These are phyloP conservation scores for Nyssa sinensis DNA, from an alignment of 148 eudicot species.

Conservation along the genomic window DNA sequence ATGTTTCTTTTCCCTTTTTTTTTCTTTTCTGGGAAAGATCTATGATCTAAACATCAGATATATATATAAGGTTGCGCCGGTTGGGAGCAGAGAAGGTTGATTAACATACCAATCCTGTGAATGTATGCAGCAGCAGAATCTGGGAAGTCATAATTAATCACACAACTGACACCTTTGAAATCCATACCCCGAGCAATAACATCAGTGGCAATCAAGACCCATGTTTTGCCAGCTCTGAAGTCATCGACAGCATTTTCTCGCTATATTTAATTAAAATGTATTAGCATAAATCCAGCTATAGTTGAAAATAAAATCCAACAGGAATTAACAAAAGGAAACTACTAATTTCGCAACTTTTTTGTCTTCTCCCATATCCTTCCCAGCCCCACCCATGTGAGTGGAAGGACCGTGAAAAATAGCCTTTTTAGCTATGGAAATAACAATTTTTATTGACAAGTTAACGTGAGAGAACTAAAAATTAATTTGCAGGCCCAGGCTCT, in stretches of 20 bases:
- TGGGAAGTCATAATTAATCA: slow-evolving; percentile 96
- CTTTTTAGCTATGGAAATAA: too few relatives aligned
- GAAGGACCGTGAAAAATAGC: too few relatives aligned
- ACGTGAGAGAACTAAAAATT: too few relatives aligned
- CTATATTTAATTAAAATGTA: slow-evolving; percentile 35
- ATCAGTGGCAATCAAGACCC: slow-evolving; percentile 96
- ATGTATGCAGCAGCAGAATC: slow-evolving; percentile 89
- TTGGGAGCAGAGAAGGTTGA: background rate
- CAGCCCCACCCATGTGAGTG: too few relatives aligned
- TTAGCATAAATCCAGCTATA: slow-evolving; percentile 4
- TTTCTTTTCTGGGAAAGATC: background rate
- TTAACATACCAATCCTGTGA: slow-evolving; percentile 83
- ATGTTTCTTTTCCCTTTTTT: too few relatives aligned
- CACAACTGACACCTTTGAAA: slow-evolving; percentile 94
- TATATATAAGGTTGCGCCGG: background rate
- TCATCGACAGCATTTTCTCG: slow-evolving; percentile 85
- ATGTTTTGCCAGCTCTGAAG: slow-evolving; percentile 94
- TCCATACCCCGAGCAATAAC: slow-evolving; percentile 98
- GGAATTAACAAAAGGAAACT: too few relatives aligned
- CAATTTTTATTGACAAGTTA: too few relatives aligned
- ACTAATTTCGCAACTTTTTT: too few relatives aligned
- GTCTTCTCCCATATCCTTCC: too few relatives aligned
- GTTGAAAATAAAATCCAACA: too few relatives aligned
- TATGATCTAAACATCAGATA: background rate
- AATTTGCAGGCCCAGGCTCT: too few relatives aligned